Evolutionary conservation across 169 alveolate genomes (phyloP).

Genomic region (Pseudocohnilembus persalinus): DNA sequence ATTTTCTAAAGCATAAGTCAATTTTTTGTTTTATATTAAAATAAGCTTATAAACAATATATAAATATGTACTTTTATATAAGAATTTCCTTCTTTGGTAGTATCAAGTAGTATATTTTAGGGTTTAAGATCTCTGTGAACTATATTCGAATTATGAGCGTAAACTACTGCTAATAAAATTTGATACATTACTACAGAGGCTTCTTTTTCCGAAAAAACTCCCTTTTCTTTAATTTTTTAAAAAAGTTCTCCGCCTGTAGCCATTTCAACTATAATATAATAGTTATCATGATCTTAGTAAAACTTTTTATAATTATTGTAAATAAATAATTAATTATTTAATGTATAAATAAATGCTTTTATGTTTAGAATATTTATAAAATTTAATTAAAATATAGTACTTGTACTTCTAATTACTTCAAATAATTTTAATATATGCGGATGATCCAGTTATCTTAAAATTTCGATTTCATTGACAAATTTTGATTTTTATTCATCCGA

Average conservation of each 20-base stretch:
- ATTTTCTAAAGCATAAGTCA: too few relatives aligned
- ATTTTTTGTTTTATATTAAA: not conserved
- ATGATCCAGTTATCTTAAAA: conserved; percentile 56
- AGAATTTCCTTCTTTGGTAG: conserved; percentile 40
- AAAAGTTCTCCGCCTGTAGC: conserved; percentile 93
- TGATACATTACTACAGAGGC: conserved; percentile 79
- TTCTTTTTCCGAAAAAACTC: conserved; percentile 84
- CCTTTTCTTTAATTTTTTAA: conserved; percentile 80
- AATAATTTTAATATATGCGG: conserved; percentile 59
- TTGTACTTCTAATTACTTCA: conserved; percentile 34
- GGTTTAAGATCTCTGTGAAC: conserved; percentile 85
- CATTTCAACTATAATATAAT: conserved; percentile 56
- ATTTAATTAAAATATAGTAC: too few relatives aligned
- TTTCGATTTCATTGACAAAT: conserved; percentile 51
- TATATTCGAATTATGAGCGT: conserved; percentile 59
- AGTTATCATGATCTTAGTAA: conserved; percentile 47
- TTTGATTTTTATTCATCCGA: conserved; percentile 33
- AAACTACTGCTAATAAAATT: conserved; percentile 62
- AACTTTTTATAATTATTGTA: conserved; percentile 1
- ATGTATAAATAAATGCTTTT: not conserved
- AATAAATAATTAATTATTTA: too few relatives aligned
- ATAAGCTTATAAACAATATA: too few relatives aligned
- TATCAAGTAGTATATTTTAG: conserved; percentile 76
- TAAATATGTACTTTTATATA: conserved; percentile 31
- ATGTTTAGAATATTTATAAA: too few relatives aligned